Evolutionary conservation across 495 filamentous ascomycete genomes (phyloP).

Genomic region (Penicillium simplicissimum): DNA sequence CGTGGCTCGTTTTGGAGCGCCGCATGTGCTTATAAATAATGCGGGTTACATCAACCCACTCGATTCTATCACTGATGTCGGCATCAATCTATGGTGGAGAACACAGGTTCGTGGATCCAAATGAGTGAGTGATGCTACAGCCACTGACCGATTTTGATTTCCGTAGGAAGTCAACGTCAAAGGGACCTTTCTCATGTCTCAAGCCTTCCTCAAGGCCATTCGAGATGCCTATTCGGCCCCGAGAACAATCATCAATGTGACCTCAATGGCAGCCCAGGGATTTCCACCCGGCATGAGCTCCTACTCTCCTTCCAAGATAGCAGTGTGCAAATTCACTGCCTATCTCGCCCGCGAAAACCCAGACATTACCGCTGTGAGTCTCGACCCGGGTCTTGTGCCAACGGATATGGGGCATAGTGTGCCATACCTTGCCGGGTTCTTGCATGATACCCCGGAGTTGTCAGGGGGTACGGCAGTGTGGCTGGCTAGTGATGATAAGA

Average conservation of each 20-base stretch:
- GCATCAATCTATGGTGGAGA: conserved; percentile 38
- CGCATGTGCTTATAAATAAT: conserved; percentile 50
- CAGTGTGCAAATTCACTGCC: conserved; percentile 29
- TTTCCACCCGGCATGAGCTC: conserved; percentile 33
- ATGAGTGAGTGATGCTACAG: background rate
- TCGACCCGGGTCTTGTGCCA: conserved; percentile 43
- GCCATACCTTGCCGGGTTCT: conserved; percentile 28
- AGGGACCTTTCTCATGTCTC: conserved; percentile 41
- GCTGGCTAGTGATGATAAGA: conserved; percentile 35
- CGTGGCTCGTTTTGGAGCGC: conserved; percentile 35
- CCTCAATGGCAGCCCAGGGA: conserved; percentile 29
- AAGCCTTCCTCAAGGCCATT: conserved; percentile 36
- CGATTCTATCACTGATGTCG: conserved; percentile 20
- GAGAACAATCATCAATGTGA: conserved; percentile 45
- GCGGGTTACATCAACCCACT: conserved; percentile 30
- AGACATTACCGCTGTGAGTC: conserved; percentile 34
- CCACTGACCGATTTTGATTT: background rate
- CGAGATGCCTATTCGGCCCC: conserved; percentile 15
- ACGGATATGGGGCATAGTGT: conserved; percentile 34
- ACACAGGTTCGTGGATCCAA: conserved; percentile 9
- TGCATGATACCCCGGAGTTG: conserved; percentile 36
- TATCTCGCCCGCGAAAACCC: conserved; percentile 37
- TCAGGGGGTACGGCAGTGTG: conserved; percentile 43
- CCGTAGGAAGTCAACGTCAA: conserved; percentile 45
- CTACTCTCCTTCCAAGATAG: conserved; percentile 43